Evolutionary conservation across 805 yeast genomes (phyloP).

Genomic region (Saccharomyces jurei): DNA sequence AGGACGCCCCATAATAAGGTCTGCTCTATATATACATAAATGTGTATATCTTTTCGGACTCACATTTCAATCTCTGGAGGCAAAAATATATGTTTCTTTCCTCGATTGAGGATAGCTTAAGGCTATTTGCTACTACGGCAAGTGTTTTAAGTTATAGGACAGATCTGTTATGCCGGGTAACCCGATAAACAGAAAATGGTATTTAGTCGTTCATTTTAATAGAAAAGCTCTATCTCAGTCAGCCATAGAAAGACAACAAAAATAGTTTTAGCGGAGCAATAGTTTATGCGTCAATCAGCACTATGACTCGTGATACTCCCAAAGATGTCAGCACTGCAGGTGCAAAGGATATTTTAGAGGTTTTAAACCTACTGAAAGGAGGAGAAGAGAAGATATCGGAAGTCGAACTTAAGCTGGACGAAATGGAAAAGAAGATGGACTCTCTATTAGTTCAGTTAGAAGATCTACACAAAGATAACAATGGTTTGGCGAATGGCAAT

Average conservation of each 20-base stretch:
- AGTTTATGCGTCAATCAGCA: neutral
- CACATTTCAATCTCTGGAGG: neutral
- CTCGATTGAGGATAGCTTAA: neutral
- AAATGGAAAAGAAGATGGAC: conserved; percentile 58
- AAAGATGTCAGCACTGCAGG: conserved; percentile 90
- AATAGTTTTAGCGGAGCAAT: neutral
- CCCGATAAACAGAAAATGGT: neutral
- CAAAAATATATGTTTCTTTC: too few species aligned
- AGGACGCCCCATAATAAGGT: neutral
- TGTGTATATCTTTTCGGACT: neutral
- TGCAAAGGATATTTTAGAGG: conserved; percentile 51
- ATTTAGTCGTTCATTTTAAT: neutral
- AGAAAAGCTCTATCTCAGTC: neutral
- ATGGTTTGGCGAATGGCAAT: neutral
- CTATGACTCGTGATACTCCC: conserved; percentile 46
- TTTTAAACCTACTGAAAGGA: conserved; percentile 52
- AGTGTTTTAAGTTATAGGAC: neutral
- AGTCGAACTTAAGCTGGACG: conserved; percentile 58
- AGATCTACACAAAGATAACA: conserved; percentile 3
- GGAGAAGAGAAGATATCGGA: conserved; percentile 60
- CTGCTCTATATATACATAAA: neutral
- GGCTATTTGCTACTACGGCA: neutral
- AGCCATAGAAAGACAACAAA: neutral
- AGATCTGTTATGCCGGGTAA: neutral
- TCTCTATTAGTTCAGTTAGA: conserved; percentile 43